Base-by-base conservation (phyloP, 1,139 yeast species). In the Blastobotrys capitulatus region DNA sequence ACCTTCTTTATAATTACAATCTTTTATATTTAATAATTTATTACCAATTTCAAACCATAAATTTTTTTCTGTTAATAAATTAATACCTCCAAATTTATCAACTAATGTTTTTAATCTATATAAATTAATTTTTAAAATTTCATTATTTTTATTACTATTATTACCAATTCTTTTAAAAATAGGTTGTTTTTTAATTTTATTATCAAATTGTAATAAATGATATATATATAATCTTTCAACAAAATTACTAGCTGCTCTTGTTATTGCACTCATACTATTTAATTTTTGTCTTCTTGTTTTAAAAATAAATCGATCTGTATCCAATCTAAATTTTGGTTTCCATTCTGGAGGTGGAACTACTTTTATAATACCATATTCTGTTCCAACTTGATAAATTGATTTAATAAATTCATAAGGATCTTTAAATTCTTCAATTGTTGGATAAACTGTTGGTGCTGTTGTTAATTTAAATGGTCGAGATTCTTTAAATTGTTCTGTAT, bases 311-410 rank as follows among this genome's bases (percentile, higher is more conserved):
- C 58, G 55, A 13, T 80, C 82, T 5, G 77, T 63, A 57, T 80
- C 76, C n/a, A 78, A 61, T 15, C 72, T 66, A 58, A 69, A 75
- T 46, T 59, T 64, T 15, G 70, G 71, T 39, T 59, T 57, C 73
- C 76, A 73, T 19, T 60, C 52, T 6, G 58, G 54, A 0, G 86
- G 84, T 0, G 85, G 78, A n/a, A 74, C 70, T 19, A 88, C 68
- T 62, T 86, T 87, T 27, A 86, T 73, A n/a, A 90, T 92, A 1
- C 96, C 96, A 60, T 72, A 76, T 43, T 70, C 60, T 48, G 64
- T 63, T 0, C 88, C 90, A 7, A 70, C 53, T 4, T 68, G 70
- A 22, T 64, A 62, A 25, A 78, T 61, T 22, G 74, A 67, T 53
- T 80, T 83, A 43, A 82, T 72, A 49, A 65, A 70, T 13, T 48